phyloP scores from a whole-genome alignment of 2,329 filamentous ascomycete genomes.

The Calonectria montana region DNA sequence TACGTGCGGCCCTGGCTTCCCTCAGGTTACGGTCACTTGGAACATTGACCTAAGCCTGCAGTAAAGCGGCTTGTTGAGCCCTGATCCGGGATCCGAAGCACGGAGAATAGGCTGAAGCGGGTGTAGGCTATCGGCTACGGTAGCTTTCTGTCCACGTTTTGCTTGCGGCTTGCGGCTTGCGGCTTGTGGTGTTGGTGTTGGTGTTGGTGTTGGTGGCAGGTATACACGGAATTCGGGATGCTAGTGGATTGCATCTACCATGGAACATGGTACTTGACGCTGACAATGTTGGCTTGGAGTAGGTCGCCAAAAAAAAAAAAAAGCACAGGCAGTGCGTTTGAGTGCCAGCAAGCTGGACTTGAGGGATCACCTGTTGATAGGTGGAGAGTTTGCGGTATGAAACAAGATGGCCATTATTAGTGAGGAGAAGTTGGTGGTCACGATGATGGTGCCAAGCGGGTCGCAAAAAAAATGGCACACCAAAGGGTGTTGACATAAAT shows the following conservation, averaged over 20 bases:
- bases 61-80: background rate
- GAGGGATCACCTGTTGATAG: background rate
- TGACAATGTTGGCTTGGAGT: background rate
- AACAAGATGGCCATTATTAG: background rate
- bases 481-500: too few species aligned
- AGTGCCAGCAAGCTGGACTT: background rate
- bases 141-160: background rate
- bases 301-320: background rate
- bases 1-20: slow-evolving; percentile 9
- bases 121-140: background rate
- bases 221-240: too few species aligned
- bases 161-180: background rate
- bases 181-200: background rate
- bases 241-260: background rate
- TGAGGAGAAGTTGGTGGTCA: background rate
- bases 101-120: background rate
- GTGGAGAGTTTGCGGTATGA: background rate
- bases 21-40: slow-evolving; percentile 10
- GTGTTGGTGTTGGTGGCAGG: background rate
- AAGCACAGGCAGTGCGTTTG: background rate
- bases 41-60: background rate
- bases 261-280: background rate
- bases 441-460: background rate
- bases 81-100: background rate
- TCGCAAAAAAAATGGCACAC: too few species aligned